phyloP scores from a whole-genome alignment of 1,139 yeast species.

The Yamadazyma mexicana region DNA sequence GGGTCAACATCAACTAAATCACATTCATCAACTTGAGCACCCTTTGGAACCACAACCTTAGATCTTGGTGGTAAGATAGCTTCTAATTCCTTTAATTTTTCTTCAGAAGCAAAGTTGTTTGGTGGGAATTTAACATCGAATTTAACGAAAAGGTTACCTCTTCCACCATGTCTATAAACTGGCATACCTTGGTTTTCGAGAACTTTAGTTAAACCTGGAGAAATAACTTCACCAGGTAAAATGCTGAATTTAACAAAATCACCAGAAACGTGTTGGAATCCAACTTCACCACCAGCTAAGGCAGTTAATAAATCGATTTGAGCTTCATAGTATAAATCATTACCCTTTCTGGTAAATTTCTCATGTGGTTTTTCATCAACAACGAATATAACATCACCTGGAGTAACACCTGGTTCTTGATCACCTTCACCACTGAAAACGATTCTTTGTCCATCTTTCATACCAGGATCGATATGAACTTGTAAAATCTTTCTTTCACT shows the following conservation, averaged over 20 bases:
- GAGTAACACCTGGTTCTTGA: slow-evolving; percentile 91
- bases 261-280: slow-evolving; percentile 82
- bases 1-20: slow-evolving; percentile 66
- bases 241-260: slow-evolving; percentile 83
- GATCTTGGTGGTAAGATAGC: slow-evolving; percentile 66
- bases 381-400: slow-evolving; percentile 95
- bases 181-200: slow-evolving; percentile 97
- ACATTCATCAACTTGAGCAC: slow-evolving; percentile 80
- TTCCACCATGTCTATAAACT: slow-evolving; percentile 70
- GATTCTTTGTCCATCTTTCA: slow-evolving; percentile 91
- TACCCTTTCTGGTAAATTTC: slow-evolving; percentile 81
- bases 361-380: slow-evolving; percentile 87
- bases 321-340: slow-evolving; percentile 81
- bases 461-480: slow-evolving; percentile 96
- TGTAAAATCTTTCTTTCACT: slow-evolving; percentile 91
- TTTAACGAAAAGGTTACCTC: slow-evolving; percentile 71
- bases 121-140: slow-evolving; percentile 74
- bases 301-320: slow-evolving; percentile 93
- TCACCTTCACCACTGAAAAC: slow-evolving; percentile 96
- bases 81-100: slow-evolving; percentile 64
- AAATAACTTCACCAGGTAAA: slow-evolving; percentile 88
- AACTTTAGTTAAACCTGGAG: slow-evolving; percentile 81
- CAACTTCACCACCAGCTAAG: slow-evolving; percentile 91
- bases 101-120: slow-evolving; percentile 63
- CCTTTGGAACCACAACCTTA: slow-evolving; percentile 54